Conservation (phyloP, 2,329 filamentous ascomycete species). For the Paraconiothyrium brasiliense region DNA sequence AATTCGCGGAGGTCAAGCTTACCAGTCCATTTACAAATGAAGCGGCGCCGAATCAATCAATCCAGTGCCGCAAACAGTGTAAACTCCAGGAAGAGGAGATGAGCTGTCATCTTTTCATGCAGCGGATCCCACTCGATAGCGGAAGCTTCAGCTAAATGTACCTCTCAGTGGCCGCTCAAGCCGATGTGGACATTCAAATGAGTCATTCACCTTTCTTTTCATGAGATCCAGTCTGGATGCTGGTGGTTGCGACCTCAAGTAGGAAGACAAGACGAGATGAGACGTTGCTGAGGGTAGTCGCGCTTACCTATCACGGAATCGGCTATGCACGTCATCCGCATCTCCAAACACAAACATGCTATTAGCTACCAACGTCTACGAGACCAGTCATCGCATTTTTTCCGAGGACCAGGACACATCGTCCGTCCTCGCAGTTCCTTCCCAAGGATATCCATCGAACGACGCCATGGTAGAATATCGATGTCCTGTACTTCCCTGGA, state of each 20-base stretch:
- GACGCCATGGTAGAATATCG: neutral
- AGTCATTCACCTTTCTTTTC: neutral
- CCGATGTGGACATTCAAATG: neutral
- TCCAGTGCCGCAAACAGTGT: neutral
- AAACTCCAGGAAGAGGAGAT: neutral
- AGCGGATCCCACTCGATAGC: neutral
- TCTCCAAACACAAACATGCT: neutral
- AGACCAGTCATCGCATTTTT: neutral
- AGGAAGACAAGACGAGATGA: conserved; percentile 10
- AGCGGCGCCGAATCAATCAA: neutral
- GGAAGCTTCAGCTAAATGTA: neutral
- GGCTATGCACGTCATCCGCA: neutral
- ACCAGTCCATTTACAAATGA: neutral
- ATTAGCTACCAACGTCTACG: neutral
- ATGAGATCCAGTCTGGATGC: neutral
- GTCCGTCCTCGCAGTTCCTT: neutral
- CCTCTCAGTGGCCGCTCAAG: neutral
- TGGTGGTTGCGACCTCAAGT: neutral
- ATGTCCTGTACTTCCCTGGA: neutral
- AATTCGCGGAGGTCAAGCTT: neutral
- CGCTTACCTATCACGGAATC: conserved; percentile 17
- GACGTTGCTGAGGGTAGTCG: conserved; percentile 7
- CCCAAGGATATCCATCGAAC: neutral
- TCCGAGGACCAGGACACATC: too few relatives aligned
- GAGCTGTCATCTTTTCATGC: neutral